Conservation (phyloP, 2,329 filamentous ascomycete species). For the Curvularia verruculosa region DNA sequence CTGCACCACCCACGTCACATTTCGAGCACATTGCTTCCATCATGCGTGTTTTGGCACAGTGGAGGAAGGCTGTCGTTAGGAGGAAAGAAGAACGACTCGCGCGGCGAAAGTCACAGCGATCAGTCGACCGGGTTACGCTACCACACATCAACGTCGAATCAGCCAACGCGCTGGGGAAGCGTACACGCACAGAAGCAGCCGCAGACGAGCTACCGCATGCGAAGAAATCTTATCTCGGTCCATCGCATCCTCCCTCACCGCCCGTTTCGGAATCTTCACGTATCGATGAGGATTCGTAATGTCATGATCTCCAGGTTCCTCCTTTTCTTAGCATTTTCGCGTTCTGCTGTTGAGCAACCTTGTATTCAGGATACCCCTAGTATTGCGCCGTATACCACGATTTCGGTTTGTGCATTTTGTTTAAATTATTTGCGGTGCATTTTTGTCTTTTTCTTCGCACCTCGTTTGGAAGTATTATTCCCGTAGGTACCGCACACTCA, state of each 20-base stretch:
- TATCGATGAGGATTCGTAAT: background rate
- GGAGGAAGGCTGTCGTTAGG: conserved; percentile 37
- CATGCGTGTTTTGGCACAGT: conserved; percentile 33
- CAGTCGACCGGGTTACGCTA: background rate
- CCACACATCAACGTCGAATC: conserved; percentile 5
- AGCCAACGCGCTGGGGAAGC: conserved; percentile 24
- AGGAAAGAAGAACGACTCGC: conserved; percentile 19
- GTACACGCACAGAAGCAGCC: conserved; percentile 23
- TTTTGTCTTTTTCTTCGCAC: background rate
- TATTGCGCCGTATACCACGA: background rate
- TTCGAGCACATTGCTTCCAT: conserved; percentile 39
- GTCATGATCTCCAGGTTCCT: background rate
- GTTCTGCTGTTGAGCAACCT: background rate
- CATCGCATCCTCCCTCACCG: conserved; percentile 32
- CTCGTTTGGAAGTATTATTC: background rate
- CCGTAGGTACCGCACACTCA: background rate
- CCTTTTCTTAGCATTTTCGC: background rate
- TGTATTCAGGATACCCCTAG: background rate
- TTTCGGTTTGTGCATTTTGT: background rate
- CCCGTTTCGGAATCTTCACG: conserved; percentile 34
- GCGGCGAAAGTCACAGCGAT: background rate
- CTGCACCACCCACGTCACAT: conserved; percentile 28
- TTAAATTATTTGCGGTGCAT: background rate
- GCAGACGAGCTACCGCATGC: conserved; percentile 21
- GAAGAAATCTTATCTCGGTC: conserved; percentile 28